Base-by-base conservation (phyloP, 352 stramenopile species). In the Phytopythium oedochilum region DNA sequence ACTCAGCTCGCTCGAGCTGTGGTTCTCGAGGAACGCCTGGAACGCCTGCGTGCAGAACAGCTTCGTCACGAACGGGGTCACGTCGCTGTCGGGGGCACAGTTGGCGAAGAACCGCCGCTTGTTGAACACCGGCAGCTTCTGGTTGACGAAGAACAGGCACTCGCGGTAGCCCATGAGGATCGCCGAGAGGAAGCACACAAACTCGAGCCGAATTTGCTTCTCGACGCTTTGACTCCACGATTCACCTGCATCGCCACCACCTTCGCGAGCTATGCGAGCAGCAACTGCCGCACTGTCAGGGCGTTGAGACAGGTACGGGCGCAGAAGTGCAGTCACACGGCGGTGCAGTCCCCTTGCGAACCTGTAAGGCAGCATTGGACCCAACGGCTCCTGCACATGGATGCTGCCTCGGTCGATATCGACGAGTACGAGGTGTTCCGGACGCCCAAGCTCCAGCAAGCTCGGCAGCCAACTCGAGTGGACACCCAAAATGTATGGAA, bases 121-220 rank as follows among this genome's bases (percentile, higher is more conserved):
- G 70, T 94, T 92, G 59, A 94, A 94, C n/a, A 94, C 84, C 4
- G 84, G 82, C 10, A 94, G 70, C 46, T 87, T 86, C 40, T 90
- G 81, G 49, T 94, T 91, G 22, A 94, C 84, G 43, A 91, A 94
- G 45, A 94, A 89, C 22, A 94, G 45, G n/a, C 84, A 94, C 36
- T 92, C 84, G 20, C 81, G 84, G 42, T 94, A 94, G 23, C 84
- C 84, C 61, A 73, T 78, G 6, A 94, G 46, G 48, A 89, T 72
- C 1, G 80, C 64, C 6, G 80, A 72, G 15, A 91, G 39, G 34
- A 83, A 94, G 49, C 78, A 86, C 36, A 88, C 75, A 46, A 94
- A 92, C 49, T 88, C 82, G 29, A 87, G 65, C 22, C 84, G 77
- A 28, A 94, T 61, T 48, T 82, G 69, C 29, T 82, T 73, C 60